Evolutionary conservation across 2,329 filamentous ascomycete genomes (phyloP).

Genomic region (Plenodomus tracheiphilus): DNA sequence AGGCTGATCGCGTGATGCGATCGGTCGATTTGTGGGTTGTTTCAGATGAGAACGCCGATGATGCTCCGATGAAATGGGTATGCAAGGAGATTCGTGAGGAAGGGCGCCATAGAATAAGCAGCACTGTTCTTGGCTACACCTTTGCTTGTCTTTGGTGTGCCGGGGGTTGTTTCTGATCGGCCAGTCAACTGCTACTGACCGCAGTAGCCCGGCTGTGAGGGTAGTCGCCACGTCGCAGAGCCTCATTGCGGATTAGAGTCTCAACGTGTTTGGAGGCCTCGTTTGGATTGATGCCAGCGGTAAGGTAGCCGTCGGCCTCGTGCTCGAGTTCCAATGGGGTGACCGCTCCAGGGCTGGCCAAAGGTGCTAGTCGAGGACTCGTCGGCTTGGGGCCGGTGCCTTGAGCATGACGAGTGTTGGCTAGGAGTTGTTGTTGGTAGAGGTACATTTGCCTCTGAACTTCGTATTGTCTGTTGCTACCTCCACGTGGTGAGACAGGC

Average conservation of each 20-base stretch:
- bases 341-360: conserved; percentile 56
- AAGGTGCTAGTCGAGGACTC: conserved; percentile 53
- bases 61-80: conserved; percentile 1
- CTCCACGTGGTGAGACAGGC: conserved; percentile 48
- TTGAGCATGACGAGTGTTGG: conserved; percentile 31
- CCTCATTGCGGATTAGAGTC: conserved; percentile 52
- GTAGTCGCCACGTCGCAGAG: conserved; percentile 41
- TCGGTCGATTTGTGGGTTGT: neutral
- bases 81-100: neutral
- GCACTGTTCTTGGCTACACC: conserved; percentile 1
- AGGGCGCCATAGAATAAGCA: conserved; percentile 1
- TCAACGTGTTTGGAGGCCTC: conserved; percentile 50
- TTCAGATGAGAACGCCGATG: conserved; percentile 1
- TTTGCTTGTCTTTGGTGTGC: conserved; percentile 4
- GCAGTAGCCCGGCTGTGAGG: conserved; percentile 34
- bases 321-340: conserved; percentile 56
- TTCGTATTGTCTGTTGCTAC: conserved; percentile 51
- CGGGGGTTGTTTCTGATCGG: conserved; percentile 9
- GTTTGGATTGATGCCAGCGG: conserved; percentile 46
- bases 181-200: conserved; percentile 39
- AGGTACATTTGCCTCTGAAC: conserved; percentile 54
- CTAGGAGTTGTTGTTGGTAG: conserved; percentile 53
- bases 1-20: conserved; percentile 5
- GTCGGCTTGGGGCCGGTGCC: conserved; percentile 43
- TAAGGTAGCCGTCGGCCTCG: conserved; percentile 49